Percentiles rank a stretch among this genome's conserved stretches.
phyloP scores from a whole-genome alignment of 345 rosid species.

The Eucalyptus sideroxylon region DNA sequence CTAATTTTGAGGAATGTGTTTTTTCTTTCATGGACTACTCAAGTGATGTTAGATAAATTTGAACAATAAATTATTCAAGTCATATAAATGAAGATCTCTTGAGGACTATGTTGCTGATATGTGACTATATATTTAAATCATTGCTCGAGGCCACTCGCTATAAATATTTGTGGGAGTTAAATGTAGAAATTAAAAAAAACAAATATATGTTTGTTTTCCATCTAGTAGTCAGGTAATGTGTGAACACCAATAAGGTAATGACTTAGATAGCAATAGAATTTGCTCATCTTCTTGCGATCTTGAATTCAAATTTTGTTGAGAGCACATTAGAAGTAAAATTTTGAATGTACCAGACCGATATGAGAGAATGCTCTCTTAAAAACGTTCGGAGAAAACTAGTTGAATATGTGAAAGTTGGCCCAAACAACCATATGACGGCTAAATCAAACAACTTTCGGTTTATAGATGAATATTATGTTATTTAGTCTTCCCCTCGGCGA shows the following conservation, averaged over 20 bases:
- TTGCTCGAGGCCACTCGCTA: not conserved
- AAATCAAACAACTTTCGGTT: not conserved
- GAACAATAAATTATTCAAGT: not conserved
- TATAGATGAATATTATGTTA: no score
- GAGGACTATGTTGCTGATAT: not conserved
- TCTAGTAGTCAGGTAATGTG: not conserved
- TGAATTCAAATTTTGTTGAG: not conserved
- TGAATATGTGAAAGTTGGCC: not conserved
- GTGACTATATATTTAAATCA: not conserved
- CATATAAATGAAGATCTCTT: not conserved
- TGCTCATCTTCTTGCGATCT: not conserved
- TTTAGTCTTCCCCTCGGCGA: not conserved
- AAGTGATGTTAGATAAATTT: not conserved
- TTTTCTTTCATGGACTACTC: not conserved
- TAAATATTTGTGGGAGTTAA: not conserved
- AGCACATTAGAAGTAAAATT: not conserved
- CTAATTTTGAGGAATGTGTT: not conserved
- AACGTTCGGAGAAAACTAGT: not conserved
- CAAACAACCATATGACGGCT: not conserved
- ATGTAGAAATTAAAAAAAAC: not conserved
- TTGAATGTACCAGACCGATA: not conserved
- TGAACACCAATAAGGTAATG: not conserved
- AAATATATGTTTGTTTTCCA: not conserved
- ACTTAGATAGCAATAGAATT: no score
- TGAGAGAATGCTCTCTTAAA: not conserved